Evolutionary conservation across 306 rosid species (phyloP).

Genomic region (Potentilla sterilis): DNA sequence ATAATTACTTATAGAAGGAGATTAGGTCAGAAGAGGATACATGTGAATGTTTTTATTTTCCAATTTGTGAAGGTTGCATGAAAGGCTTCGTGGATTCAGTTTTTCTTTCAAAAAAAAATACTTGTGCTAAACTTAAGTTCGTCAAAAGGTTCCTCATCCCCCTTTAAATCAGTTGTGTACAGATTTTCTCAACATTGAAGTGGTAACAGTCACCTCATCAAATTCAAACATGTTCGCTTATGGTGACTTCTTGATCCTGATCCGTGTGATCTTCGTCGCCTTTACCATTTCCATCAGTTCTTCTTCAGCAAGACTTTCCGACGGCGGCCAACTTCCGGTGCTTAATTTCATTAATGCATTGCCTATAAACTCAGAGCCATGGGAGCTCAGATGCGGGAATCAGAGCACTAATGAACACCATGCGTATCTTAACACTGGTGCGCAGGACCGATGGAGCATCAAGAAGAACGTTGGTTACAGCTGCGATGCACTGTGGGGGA

Average conservation of each 20-base stretch:
- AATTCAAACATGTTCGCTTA: background rate
- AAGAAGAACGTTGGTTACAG: background rate
- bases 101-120: background rate
- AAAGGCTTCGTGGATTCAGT: background rate
- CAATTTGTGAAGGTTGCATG: background rate
- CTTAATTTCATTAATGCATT: background rate
- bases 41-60: background rate
- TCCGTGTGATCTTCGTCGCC: background rate
- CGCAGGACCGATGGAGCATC: background rate
- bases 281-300: background rate
- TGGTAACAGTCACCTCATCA: background rate
- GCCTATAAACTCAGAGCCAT: background rate
- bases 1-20: background rate
- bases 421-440: background rate
- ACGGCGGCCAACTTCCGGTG: background rate
- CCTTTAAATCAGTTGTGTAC: background rate
- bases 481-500: background rate
- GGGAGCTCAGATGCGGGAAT: conserved; percentile 6
- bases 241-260: background rate
- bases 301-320: background rate
- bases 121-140: background rate
- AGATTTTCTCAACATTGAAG: background rate
- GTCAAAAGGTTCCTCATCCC: background rate
- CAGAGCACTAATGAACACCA: background rate
- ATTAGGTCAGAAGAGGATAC: conserved; percentile 1